These are phyloP conservation scores for Podospora australis DNA, from an alignment of 495 filamentous ascomycete genomes.

Conservation along the genomic window DNA sequence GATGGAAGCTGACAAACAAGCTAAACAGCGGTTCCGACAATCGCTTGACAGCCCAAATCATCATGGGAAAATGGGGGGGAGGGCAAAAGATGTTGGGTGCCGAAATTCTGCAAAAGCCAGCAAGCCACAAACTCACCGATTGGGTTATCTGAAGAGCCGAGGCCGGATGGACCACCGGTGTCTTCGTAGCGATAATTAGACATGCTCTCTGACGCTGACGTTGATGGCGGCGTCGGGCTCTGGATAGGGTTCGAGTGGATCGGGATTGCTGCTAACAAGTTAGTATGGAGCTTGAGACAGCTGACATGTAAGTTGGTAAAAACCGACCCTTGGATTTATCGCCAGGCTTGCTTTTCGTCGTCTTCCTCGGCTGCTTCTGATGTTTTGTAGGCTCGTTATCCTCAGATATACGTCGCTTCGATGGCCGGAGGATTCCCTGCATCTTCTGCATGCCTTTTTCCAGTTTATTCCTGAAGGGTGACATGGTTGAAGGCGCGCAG, in stretches of 20 bases:
- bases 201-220: background rate
- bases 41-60: too few relatives aligned
- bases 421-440: constrained; percentile 7
- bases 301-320: background rate
- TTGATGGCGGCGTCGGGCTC: background rate
- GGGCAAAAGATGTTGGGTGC: too few relatives aligned
- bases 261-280: too few relatives aligned
- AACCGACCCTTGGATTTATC: background rate
- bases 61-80: too few relatives aligned
- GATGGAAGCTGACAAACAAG: too few relatives aligned
- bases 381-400: constrained; percentile 4
- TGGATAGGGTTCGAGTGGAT: too few relatives aligned
- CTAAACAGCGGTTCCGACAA: too few relatives aligned
- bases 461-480: constrained; percentile 9
- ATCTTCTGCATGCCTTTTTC: constrained; percentile 10
- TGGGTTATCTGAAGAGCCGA: too few relatives aligned
- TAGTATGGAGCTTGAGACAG: background rate
- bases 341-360: background rate
- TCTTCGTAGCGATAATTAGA: too few relatives aligned
- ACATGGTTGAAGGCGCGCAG: constrained; percentile 12
- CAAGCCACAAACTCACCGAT: background rate
- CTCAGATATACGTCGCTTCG: constrained; percentile 13
- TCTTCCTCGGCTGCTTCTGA: constrained; percentile 11
- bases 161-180: too few relatives aligned
- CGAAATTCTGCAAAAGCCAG: background rate